Evolutionary conservation across 345 rosid species (phyloP), one percentile per base, ranked within the genome.

Genomic region (Cardiospermum halicacabum): DNA sequence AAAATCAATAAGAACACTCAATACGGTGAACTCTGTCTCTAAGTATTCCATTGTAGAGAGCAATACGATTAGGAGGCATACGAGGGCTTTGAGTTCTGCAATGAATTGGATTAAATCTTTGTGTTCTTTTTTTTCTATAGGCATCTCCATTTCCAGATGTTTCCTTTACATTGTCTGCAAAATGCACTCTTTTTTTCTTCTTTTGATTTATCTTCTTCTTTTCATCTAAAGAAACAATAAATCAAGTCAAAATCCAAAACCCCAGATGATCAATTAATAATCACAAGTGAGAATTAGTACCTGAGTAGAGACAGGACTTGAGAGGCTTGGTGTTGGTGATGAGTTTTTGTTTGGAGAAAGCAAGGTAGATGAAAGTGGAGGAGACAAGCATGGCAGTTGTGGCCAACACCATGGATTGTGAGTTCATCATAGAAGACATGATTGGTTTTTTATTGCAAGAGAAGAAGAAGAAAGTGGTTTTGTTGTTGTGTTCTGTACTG

Each of bases 381-480:
- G 98, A 89, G 66, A 92, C 86, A 3, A 78, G 86, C 91, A 92
- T 87, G 62, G 92, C 95, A 0, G 96, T n/a, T n/a, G n/a, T 81
- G 7, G 91, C 98, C 25, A 92, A 67, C 21, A 87, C 88, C 56
- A 91, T 65, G 13, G 82, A 78, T 50, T 81, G 80, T 32, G 83
- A 81, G 62, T 74, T 76, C 0, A 84, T 66, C 0, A 72, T 68
- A 19, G 64, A 70, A 47, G 85, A 49, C 68, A 61, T 56, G 36
- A 34, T 40, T 34, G n/a, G n/a, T n/a, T n/a, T n/a, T n/a, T n/a
- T n/a, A n/a, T 11, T 51, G 15, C 11, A 42, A 24, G 39, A 56
- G 30, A 25, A 63, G 27, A 42, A 3, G 32, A 30, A 26, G 42
- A 43, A 26, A 21, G n/a, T n/a, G n/a, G n/a, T n/a, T n/a, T n/a